These are phyloP conservation scores for Pseudogymnoascus sp. DNA, from an alignment of 2,329 filamentous ascomycete genomes.

Conservation along the genomic window DNA sequence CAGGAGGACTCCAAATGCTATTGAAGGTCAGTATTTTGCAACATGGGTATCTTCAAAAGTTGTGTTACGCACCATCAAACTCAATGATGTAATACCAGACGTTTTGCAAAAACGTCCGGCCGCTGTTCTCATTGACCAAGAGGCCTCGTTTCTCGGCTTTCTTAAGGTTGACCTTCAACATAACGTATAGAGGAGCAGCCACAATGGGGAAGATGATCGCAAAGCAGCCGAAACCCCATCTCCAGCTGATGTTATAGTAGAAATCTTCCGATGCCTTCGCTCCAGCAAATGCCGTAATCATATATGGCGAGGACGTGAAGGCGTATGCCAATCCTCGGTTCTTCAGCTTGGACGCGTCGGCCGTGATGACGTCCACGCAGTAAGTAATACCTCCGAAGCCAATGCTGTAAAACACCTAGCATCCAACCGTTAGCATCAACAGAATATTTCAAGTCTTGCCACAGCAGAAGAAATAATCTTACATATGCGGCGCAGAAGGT, in stretches of 20 bases:
- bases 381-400: constrained; percentile 57
- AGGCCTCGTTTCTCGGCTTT: constrained; percentile 23
- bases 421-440: constrained; percentile 10
- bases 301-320: constrained; percentile 56
- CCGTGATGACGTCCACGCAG: constrained; percentile 56
- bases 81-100: constrained; percentile 32
- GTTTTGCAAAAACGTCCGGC: constrained; percentile 19
- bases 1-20: constrained; percentile 20
- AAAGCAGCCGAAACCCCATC: constrained; percentile 63
- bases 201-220: constrained; percentile 56
- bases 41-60: background rate
- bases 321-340: constrained; percentile 53
- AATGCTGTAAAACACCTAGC: constrained; percentile 57
- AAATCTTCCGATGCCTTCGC: constrained; percentile 50
- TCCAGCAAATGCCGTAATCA: constrained; percentile 59
- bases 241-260: constrained; percentile 48
- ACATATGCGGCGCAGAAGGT: constrained; percentile 48
- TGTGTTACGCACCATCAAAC: constrained; percentile 32
- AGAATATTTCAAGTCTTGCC: background rate
- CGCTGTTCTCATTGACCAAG: constrained; percentile 18
- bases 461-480: constrained; percentile 34
- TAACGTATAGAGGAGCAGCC: constrained; percentile 52
- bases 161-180: constrained; percentile 30
- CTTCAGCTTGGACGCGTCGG: constrained; percentile 57
- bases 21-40: background rate